phyloP scores from a whole-genome alignment of 495 filamentous ascomycete genomes.

The Filosporella fistucella region DNA sequence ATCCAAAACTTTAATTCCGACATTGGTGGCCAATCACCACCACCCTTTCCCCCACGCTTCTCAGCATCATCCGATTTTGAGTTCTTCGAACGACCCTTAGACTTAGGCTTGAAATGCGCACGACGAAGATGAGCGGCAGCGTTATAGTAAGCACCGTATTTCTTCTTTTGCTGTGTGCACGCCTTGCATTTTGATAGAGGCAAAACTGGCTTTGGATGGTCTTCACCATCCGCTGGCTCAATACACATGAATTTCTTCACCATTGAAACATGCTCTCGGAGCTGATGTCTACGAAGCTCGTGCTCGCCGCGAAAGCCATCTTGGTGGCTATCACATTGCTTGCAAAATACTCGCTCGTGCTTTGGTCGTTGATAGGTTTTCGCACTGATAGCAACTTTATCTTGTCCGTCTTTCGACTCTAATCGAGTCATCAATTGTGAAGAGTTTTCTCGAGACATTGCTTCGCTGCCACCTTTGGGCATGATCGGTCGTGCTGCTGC shows the following conservation, averaged over 20 bases:
- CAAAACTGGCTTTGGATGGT: slow-evolving; percentile 49
- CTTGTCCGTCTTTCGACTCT: slow-evolving; percentile 49
- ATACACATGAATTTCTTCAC: slow-evolving; percentile 80
- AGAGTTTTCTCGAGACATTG: slow-evolving; percentile 23
- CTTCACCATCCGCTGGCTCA: slow-evolving; percentile 43
- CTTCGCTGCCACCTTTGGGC: slow-evolving; percentile 22
- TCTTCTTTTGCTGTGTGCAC: slow-evolving; percentile 65
- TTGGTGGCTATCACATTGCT: slow-evolving; percentile 67
- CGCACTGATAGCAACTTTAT: slow-evolving; percentile 58
- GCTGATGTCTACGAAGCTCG: slow-evolving; percentile 82
- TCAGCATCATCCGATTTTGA: slow-evolving; percentile 33
- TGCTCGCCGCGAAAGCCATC: slow-evolving; percentile 92
- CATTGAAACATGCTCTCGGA: slow-evolving; percentile 68
- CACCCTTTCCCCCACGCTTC: slow-evolving; percentile 76
- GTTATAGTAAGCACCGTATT: slow-evolving; percentile 92
- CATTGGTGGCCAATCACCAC: slow-evolving; percentile 81
- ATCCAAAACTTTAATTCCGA: slow-evolving; percentile 79
- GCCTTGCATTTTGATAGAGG: slow-evolving; percentile 81
- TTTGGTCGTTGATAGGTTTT: slow-evolving; percentile 71
- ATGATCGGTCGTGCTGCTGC: slow-evolving; percentile 23
- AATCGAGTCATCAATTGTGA: slow-evolving; percentile 50
- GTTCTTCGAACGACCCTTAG: slow-evolving; percentile 30
- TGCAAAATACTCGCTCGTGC: slow-evolving; percentile 72
- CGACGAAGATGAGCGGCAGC: slow-evolving; percentile 88
- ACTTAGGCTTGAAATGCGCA: slow-evolving; percentile 68